These are phyloP conservation scores for Ophiostoma australiae DNA, from an alignment of 2,329 filamentous ascomycete genomes.

Conservation along the genomic window DNA sequence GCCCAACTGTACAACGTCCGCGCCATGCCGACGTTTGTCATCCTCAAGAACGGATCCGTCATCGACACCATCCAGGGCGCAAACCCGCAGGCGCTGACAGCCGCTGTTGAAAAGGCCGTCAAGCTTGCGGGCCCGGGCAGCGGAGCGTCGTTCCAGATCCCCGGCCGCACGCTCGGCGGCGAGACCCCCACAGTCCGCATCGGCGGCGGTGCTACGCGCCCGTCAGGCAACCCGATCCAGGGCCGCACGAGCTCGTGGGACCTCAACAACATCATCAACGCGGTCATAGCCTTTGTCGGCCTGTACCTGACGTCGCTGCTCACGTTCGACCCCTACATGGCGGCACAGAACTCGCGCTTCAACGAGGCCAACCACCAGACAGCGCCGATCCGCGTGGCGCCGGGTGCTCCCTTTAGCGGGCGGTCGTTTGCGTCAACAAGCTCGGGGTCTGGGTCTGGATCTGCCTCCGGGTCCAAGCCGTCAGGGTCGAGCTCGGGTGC, in stretches of 20 bases:
- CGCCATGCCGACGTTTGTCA: conserved; percentile 91
- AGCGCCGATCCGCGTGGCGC: conserved; percentile 16
- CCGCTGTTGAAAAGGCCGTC: conserved; percentile 67
- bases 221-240: conserved; percentile 17
- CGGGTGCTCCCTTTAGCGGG: conserved; percentile 17
- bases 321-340: conserved; percentile 55
- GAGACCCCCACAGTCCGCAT: conserved; percentile 18
- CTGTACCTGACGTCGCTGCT: conserved; percentile 60
- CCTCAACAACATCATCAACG: conserved; percentile 45
- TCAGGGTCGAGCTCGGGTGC: conserved; percentile 6
- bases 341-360: conserved; percentile 56
- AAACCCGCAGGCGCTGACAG: conserved; percentile 68
- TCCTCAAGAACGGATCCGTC: conserved; percentile 71
- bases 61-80: conserved; percentile 77
- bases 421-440: conserved; percentile 18
- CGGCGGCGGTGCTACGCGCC: conserved; percentile 22
- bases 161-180: conserved; percentile 54
- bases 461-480: not conserved
- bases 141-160: conserved; percentile 48
- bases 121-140: conserved; percentile 44
- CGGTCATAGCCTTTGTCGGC: conserved; percentile 52
- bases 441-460: conserved; percentile 5
- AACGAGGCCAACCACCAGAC: conserved; percentile 50
- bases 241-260: conserved; percentile 32
- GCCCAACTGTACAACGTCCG: conserved; percentile 71